phyloP scores from a whole-genome alignment of 169 alveolate genomes.

The Plasmodium knowlesi region DNA sequence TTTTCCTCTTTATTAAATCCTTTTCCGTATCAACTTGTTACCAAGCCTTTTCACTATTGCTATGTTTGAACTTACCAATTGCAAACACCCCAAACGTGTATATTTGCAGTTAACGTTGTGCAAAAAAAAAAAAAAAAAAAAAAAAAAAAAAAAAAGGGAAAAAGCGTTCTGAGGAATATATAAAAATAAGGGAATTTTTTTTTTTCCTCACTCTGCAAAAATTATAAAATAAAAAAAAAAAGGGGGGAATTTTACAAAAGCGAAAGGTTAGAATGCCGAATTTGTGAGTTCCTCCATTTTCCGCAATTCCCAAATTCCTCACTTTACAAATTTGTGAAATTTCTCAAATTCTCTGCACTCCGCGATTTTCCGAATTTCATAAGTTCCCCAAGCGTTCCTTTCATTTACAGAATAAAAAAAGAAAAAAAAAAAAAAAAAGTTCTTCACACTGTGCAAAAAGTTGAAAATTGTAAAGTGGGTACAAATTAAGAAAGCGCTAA shows the following conservation, averaged over 20 bases:
- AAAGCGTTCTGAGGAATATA: neutral
- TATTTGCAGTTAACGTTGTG: neutral
- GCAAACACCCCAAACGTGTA: neutral
- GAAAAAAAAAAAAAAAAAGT: neutral
- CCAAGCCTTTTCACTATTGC: neutral
- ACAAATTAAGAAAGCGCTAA: neutral
- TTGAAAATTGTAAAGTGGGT: neutral
- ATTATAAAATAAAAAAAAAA: neutral
- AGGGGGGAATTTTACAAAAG: neutral
- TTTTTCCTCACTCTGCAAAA: neutral
- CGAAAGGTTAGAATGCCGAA: neutral
- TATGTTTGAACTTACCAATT: slow-evolving; percentile 1
- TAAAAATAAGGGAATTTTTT: slow-evolving; percentile 6
- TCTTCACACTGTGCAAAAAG: neutral
- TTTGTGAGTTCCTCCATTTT: neutral
- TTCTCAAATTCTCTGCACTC: neutral
- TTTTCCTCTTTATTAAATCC: neutral
- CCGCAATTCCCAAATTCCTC: neutral
- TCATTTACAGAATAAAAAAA: neutral
- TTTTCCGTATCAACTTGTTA: neutral
- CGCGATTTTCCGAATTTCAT: neutral
- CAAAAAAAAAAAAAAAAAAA: slow-evolving; percentile 45
- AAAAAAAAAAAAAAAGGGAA: slow-evolving; percentile 23
- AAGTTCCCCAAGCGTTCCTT: neutral
- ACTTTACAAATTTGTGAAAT: neutral